Conservation (phyloP, 169 alveolate genomes). For the Amoebophrya sp. region DNA sequence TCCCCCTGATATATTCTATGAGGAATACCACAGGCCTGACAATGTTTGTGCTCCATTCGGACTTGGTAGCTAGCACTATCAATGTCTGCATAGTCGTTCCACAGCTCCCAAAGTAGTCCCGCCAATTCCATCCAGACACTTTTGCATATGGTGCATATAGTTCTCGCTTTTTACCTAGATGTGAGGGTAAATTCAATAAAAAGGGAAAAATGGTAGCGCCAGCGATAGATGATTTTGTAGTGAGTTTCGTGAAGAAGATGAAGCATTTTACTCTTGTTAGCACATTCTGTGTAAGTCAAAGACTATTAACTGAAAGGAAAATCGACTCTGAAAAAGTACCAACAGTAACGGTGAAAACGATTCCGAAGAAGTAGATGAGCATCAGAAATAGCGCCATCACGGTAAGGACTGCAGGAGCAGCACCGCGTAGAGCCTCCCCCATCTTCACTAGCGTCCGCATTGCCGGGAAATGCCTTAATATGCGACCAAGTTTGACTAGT, state of each 20-base stretch:
- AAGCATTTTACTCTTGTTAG: too few relatives aligned
- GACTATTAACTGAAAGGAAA: too few relatives aligned
- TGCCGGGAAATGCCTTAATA: not conserved
- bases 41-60: not conserved
- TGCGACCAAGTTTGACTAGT: not conserved
- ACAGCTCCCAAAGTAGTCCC: not conserved
- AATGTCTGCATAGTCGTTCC: slow-evolving; percentile 9
- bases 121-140: not conserved
- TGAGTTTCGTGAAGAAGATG: too few relatives aligned
- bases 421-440: not conserved
- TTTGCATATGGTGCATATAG: not conserved
- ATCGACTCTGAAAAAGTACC: not conserved
- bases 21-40: not conserved
- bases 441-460: not conserved
- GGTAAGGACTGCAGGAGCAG: not conserved
- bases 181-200: too few relatives aligned
- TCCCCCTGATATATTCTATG: too few relatives aligned
- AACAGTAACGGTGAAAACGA: not conserved
- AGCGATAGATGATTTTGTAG: too few relatives aligned
- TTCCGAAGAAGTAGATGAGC: slow-evolving; percentile 18
- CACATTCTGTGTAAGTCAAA: too few relatives aligned
- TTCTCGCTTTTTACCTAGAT: not conserved
- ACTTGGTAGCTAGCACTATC: not conserved
- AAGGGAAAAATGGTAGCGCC: too few relatives aligned
- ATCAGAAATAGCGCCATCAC: not conserved